These are phyloP conservation scores for Backusella morwellensis DNA, from an alignment of 192 early-diverging fungal species.

Conservation along the genomic window DNA sequence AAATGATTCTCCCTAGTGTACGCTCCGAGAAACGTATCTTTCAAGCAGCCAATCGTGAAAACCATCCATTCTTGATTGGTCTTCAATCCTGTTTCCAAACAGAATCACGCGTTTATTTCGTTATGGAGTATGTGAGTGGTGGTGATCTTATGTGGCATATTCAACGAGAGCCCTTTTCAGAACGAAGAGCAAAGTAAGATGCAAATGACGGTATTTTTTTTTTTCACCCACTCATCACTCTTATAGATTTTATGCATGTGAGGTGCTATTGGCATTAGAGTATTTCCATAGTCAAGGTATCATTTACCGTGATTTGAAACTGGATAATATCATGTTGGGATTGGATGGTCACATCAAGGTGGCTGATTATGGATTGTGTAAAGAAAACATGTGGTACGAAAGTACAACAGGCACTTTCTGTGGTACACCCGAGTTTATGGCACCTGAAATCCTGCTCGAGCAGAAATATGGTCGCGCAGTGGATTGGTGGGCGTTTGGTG, in stretches of 20 bases:
- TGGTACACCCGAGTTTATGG: constrained; percentile 99
- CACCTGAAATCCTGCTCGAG: constrained; percentile 95
- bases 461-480: constrained; percentile 95
- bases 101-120: constrained; percentile 93
- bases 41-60: constrained; percentile 85
- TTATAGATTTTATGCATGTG: constrained; percentile 84
- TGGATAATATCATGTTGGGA: constrained; percentile 94
- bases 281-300: constrained; percentile 96
- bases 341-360: constrained; percentile 96
- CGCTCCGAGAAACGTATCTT: constrained; percentile 94
- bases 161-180: constrained; percentile 88
- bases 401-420: constrained; percentile 93
- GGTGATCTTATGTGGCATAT: constrained; percentile 99
- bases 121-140: constrained; percentile 97
- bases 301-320: constrained; percentile 95
- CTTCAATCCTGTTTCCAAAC: constrained; percentile 98
- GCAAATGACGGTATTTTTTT: too few relatives aligned
- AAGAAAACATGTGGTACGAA: constrained; percentile 91
- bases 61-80: constrained; percentile 94
- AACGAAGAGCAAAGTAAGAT: constrained; percentile 77
- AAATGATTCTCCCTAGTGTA: constrained; percentile 45
- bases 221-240: too few relatives aligned
- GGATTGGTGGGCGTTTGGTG: constrained; percentile 98
- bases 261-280: constrained; percentile 90
- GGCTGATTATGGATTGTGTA: constrained; percentile 98